Evolutionary conservation across 148 eudicot genomes (phyloP).

Genomic region (Diospyros kaki): DNA sequence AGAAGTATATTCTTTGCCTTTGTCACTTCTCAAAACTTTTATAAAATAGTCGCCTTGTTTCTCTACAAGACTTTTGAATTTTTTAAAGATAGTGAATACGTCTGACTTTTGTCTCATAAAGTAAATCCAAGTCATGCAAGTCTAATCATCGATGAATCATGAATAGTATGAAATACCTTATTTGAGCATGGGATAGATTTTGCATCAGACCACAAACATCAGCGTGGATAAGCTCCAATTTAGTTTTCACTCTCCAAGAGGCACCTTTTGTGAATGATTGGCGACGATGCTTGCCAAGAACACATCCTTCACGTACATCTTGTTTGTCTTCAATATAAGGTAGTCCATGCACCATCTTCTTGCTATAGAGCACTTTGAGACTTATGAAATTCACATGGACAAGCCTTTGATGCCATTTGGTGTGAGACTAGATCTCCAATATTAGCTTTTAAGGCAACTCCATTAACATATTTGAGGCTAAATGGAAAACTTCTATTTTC

Average conservation of each 20-base stretch:
- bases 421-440: too few species aligned
- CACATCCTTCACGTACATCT: conserved; percentile 3
- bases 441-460: too few species aligned
- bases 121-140: not conserved
- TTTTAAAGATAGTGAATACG: not conserved
- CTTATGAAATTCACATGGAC: too few species aligned
- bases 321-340: not conserved
- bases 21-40: conserved; percentile 2
- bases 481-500: too few species aligned
- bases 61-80: conserved; percentile 4
- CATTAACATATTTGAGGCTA: too few species aligned
- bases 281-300: conserved; percentile 5
- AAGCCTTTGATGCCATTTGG: too few species aligned
- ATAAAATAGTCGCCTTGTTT: conserved; percentile 14
- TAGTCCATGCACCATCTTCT: not conserved
- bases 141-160: not conserved
- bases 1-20: not conserved
- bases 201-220: conserved; percentile 17
- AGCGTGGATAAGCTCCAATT: not conserved
- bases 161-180: conserved; percentile 6
- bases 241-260: not conserved
- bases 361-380: not conserved
- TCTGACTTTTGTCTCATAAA: conserved; percentile 11
- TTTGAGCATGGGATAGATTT: not conserved
- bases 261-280: conserved; percentile 4